phyloP scores from a whole-genome alignment of 805 yeast species.

The Candida ulmi region DNA sequence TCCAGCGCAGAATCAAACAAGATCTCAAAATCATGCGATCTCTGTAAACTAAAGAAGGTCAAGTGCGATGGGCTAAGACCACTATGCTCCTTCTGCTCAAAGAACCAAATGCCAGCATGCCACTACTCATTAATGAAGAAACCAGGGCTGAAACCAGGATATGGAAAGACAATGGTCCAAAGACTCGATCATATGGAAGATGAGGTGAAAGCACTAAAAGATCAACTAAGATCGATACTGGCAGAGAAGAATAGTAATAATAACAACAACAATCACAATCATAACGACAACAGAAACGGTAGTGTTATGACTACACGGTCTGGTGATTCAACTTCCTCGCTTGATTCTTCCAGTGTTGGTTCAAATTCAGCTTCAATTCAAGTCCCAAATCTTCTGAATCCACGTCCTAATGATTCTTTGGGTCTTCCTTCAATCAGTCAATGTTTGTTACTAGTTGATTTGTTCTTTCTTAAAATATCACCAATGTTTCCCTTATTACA shows the following conservation, averaged over 20 bases:
- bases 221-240: conserved; percentile 1
- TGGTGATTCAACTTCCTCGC: conserved; percentile 1
- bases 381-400: conserved; percentile 16
- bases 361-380: conserved; percentile 6
- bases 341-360: neutral
- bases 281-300: neutral
- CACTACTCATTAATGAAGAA: conserved; percentile 16
- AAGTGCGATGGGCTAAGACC: conserved; percentile 19
- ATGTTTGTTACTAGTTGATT: conserved; percentile 12
- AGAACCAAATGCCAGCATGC: conserved; percentile 9
- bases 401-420: conserved; percentile 2
- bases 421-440: conserved; percentile 13
- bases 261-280: too few species aligned
- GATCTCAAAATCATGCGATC: conserved; percentile 18
- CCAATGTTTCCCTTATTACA: conserved; percentile 20
- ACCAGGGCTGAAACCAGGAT: conserved; percentile 20
- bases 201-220: conserved; percentile 7
- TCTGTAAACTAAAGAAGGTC: conserved; percentile 18
- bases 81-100: conserved; percentile 13
- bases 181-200: conserved; percentile 15
- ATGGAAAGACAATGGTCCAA: conserved; percentile 18
- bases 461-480: conserved; percentile 14
- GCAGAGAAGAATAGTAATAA: too few species aligned
- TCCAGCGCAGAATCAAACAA: conserved; percentile 2
- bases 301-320: neutral